A percentile compares a stretch with the other conserved stretches of the same genome.
phyloP scores from a whole-genome alignment of 345 rosid genomes.

The Litchi chinensis region DNA sequence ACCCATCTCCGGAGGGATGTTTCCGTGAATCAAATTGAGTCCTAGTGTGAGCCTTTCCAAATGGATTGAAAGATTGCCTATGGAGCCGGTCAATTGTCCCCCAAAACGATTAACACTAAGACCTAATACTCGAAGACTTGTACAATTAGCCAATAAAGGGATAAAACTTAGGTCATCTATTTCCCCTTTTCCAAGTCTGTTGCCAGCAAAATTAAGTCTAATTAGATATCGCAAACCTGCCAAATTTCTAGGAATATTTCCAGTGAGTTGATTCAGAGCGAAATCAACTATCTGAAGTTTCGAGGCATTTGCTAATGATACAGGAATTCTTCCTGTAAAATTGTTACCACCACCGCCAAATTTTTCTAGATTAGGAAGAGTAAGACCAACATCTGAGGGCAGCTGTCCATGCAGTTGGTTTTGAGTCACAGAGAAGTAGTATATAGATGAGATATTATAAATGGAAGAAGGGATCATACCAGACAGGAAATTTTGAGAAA shows the following conservation, averaged over 20 bases:
- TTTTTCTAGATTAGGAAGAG: neutral
- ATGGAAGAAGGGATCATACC: conserved; percentile 16
- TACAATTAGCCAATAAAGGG: conserved; percentile 28
- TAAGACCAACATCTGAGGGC: conserved; percentile 17
- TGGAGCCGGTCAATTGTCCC: conserved; percentile 31
- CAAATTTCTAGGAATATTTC: neutral
- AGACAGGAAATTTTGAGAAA: conserved; percentile 17
- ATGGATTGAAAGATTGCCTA: conserved; percentile 24
- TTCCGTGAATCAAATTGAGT: conserved; percentile 17
- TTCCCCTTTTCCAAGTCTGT: conserved; percentile 27
- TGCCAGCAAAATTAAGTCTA: conserved; percentile 32
- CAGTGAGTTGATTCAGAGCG: neutral
- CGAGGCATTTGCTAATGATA: conserved; percentile 6
- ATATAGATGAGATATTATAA: conserved; percentile 25
- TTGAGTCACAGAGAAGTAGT: conserved; percentile 2
- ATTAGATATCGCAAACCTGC: conserved; percentile 14
- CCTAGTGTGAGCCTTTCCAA: neutral
- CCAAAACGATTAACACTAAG: conserved; percentile 10
- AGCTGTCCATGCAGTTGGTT: conserved; percentile 30
- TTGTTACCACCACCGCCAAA: neutral
- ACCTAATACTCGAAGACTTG: conserved; percentile 26
- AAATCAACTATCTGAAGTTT: conserved; percentile 4
- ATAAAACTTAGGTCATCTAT: conserved; percentile 29
- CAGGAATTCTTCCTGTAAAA: conserved; percentile 6
- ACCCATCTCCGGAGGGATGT: conserved; percentile 21